Evolutionary conservation across 257 asterid genomes (phyloP), one percentile per base, ranked within the genome.

Genomic region (Penstemon eatonii): DNA sequence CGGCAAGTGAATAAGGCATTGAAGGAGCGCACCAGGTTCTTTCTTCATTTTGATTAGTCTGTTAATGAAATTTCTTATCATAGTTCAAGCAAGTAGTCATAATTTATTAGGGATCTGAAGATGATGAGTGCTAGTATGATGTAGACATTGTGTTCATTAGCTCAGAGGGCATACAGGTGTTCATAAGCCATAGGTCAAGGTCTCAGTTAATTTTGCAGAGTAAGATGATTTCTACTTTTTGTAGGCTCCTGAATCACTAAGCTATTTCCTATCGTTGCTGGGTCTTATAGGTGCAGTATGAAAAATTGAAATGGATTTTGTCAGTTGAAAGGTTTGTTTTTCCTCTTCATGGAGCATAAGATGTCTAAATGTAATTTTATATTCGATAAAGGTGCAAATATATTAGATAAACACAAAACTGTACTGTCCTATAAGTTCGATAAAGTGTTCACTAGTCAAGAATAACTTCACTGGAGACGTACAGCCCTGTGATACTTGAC

Each of bases 1-100:
- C 82, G 84, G 66, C 89, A 87, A 88, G 89, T 93, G 80, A 90
- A 82, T 86, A 87, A 85, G 71, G 96, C 91, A 55, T 71, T 93
- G 78, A 93, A 84, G 77, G 89, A 90, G 39, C 96, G 86, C 52
- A 60, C 97, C 70, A 93, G 97, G 99, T 93, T 25, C 47, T 71
- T 64, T 73, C 46, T 63, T 45, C 15, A 49, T 54, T 53, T 69
- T 49, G n/a, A 25, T 50, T 45, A 12, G 8, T 63, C 3, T 60
- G 10, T 25, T 50, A 3, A 11, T 37, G 33, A 5, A 18, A 3
- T 19, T 49, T 49, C 47, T 59, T 58, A 5, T 47, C 38, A 44
- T 18, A 73, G 42, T 68, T 73, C 10, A 10, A 45, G 71, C 54
- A 42, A 46, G 62, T 49, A 41, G 37, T 18, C 62, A 65, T 71